Base-by-base conservation (phyloP, 192 early-diverging fungal species). In the Coemansia sp. region DNA sequence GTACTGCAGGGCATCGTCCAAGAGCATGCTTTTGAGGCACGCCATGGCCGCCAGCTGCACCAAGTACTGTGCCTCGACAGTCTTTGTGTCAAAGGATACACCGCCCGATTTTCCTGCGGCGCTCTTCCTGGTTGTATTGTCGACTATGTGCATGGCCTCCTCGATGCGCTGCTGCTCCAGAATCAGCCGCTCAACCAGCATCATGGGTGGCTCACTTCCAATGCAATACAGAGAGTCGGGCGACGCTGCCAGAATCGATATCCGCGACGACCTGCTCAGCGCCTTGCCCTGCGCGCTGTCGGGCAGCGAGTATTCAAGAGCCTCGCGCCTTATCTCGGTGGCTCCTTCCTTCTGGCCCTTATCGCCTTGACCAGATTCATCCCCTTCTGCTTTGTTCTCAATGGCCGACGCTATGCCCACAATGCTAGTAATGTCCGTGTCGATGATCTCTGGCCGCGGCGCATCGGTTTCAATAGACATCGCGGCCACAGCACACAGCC, bases 1-100 rank as follows among this genome's bases (percentile, higher is more conserved):
- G 35, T 64, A 48, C 25, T 57, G 60, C 38, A 64, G 54, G 1
- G 72, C 60, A 13, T 76, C 72, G 40, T 76, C 72, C 9, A 68
- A 25, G 23, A 68, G 50, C 50, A 64, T 53, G 29, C 41, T 49
- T 17, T 45, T 53, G 3, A 76, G 33, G 27, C 58, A 64, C 30
- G 38, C 53, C 27, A 53, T 34, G 30, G 65, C 65, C 2, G 66
- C 66, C 49, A 67, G 44, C 54, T 68, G 72, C 19, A 68, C 39
- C 33, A 65, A 76, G 46, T 64, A 68, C 36, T 50, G 40, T 0
- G 25, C 54, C 35, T 76, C 72, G 22, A 46, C 53, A 13, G 33
- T 29, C 1, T 20, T 20, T 6, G 47, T 24, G 11, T 37, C 10
- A 34, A 8, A 4, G 34, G 37, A 9, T 52, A 60, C 23, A 5